These are phyloP conservation scores for Solanum ossicruentum DNA, from an alignment of 257 asterid species.

Conservation along the genomic window DNA sequence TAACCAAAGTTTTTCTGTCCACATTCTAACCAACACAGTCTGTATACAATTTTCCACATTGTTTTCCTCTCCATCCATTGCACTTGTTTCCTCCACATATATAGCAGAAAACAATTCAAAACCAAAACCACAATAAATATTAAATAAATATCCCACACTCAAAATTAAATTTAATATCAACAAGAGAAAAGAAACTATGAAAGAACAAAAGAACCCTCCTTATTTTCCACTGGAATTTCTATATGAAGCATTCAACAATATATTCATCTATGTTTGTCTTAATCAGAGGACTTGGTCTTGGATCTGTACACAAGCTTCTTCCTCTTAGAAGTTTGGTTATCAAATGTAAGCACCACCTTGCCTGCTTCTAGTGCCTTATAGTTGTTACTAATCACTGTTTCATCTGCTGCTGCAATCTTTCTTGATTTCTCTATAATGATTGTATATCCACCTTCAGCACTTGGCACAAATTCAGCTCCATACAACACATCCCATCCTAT, in stretches of 20 bases:
- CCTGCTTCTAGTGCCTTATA: conserved; percentile 41
- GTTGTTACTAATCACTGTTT: conserved; percentile 29
- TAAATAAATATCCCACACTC: too few species aligned
- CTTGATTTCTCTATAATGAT: conserved; percentile 49
- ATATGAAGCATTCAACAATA: too few species aligned
- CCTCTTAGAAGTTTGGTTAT: conserved; percentile 56
- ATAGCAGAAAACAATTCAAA: too few species aligned
- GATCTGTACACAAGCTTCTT: conserved; percentile 54
- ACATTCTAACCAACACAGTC: neutral
- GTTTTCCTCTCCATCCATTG: neutral
- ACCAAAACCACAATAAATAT: too few species aligned
- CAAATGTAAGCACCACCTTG: conserved; percentile 43
- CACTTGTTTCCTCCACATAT: too few species aligned
- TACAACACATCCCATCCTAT: conserved; percentile 50
- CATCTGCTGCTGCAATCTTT: conserved; percentile 40
- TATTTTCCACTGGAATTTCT: too few species aligned
- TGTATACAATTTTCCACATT: neutral
- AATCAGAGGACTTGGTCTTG: conserved; percentile 22
- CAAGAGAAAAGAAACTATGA: too few species aligned
- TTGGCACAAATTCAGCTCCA: conserved; percentile 59
- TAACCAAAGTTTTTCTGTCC: neutral
- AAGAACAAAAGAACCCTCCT: too few species aligned
- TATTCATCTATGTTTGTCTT: neutral
- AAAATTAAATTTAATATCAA: too few species aligned
- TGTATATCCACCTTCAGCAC: conserved; percentile 55